These are phyloP conservation scores for Pseudocercospora macadamiae DNA, from an alignment of 2,329 filamentous ascomycete genomes.

Conservation along the genomic window DNA sequence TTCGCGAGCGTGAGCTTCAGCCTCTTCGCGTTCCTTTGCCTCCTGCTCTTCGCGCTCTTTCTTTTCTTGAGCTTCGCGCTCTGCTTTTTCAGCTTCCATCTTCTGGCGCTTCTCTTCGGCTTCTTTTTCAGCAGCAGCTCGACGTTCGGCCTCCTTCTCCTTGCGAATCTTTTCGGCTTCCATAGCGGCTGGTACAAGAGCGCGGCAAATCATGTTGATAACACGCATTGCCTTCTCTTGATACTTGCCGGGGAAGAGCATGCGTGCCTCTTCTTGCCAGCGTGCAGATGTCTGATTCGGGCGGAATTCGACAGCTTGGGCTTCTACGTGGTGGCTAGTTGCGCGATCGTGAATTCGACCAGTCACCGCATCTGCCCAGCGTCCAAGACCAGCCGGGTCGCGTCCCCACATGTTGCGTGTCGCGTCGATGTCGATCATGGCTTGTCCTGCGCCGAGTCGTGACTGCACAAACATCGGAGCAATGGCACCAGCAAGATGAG, in stretches of 20 bases:
- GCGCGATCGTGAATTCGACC: constrained; percentile 53
- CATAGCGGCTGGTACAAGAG: constrained; percentile 81
- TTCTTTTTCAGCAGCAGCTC: constrained; percentile 64
- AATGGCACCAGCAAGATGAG: constrained; percentile 19
- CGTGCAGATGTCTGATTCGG: constrained; percentile 72
- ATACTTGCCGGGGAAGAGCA: constrained; percentile 71
- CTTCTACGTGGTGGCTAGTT: constrained; percentile 58
- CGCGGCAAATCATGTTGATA: constrained; percentile 68
- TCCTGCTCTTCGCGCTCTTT: constrained; percentile 54
- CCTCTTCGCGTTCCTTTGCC: constrained; percentile 49
- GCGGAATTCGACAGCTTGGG: constrained; percentile 75
- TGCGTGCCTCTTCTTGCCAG: constrained; percentile 87
- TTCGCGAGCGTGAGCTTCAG: constrained; percentile 39
- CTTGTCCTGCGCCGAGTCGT: constrained; percentile 20
- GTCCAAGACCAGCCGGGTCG: constrained; percentile 24
- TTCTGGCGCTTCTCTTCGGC: constrained; percentile 65
- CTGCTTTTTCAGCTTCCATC: constrained; percentile 63
- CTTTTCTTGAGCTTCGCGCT: constrained; percentile 55
- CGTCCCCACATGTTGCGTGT: constrained; percentile 25
- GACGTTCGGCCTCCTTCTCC: constrained; percentile 66
- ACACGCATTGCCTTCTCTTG: constrained; percentile 71
- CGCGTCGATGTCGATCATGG: constrained; percentile 35
- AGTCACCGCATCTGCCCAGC: constrained; percentile 37
- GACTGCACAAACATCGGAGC: constrained; percentile 31
- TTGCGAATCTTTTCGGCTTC: constrained; percentile 75